Percentiles rank a stretch among this genome's conserved stretches.
Evolutionary conservation across 2,329 filamentous ascomycete genomes (phyloP).

Genomic region (Colletotrichum ledebouriae): DNA sequence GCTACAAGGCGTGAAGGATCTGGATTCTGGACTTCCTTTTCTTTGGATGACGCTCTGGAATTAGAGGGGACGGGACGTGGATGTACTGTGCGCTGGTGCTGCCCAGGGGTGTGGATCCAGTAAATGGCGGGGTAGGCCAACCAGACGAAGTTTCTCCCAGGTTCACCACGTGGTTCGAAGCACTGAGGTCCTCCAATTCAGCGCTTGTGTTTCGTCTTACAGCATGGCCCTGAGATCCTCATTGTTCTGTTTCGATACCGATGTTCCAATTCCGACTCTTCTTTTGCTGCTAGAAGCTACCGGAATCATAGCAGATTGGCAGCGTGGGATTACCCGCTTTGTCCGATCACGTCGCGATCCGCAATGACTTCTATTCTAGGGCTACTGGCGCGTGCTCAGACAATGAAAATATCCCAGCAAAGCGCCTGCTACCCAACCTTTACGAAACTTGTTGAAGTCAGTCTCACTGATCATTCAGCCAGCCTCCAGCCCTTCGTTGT

Average conservation of each 20-base stretch:
- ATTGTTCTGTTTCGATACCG: too few relatives aligned
- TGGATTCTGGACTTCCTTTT: slow-evolving; percentile 35
- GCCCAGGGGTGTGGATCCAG: slow-evolving; percentile 39
- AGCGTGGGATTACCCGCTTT: not conserved
- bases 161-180: slow-evolving; percentile 39
- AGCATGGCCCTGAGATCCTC: not conserved
- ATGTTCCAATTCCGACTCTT: too few relatives aligned
- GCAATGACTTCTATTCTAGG: slow-evolving; percentile 17
- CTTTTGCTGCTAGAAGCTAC: too few relatives aligned
- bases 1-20: not conserved
- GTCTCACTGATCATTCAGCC: slow-evolving; percentile 12
- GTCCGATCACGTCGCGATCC: not conserved
- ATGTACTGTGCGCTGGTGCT: slow-evolving; percentile 38
- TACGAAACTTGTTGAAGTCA: slow-evolving; percentile 14
- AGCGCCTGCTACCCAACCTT: slow-evolving; percentile 15
- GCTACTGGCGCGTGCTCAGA: slow-evolving; percentile 16
- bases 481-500: not conserved
- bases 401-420: slow-evolving; percentile 15
- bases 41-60: slow-evolving; percentile 39
- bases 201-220: slow-evolving; percentile 14
- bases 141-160: slow-evolving; percentile 33
- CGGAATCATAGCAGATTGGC: not conserved
- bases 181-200: slow-evolving; percentile 8
- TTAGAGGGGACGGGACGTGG: slow-evolving; percentile 31
- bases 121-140: slow-evolving; percentile 43